Base-by-base conservation (phyloP, 345 rosid species). In the Salix viminalis region DNA sequence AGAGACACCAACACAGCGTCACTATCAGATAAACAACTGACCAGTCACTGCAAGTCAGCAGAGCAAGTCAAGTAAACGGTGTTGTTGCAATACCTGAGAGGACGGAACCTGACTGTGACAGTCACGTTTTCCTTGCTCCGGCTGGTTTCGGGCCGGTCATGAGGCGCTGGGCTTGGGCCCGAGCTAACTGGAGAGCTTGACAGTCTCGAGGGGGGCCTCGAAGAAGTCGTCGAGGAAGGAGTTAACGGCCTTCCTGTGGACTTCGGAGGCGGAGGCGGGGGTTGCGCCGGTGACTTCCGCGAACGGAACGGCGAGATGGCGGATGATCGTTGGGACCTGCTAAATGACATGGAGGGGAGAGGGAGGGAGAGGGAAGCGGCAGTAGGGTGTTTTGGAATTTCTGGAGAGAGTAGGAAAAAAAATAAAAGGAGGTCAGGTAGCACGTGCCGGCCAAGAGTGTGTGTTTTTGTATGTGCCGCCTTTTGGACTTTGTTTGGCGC, bases 261-360 rank as follows among this genome's bases (percentile, higher is more conserved):
- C 72, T 79, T 84, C n/a, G 83, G 23, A 1, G 65, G 19, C 36
- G 80, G 72, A 56, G 85, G 79, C 41, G 85, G 89, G 54, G 81
- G 58, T 76, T 50, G 81, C 46, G 84, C 85, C 74, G 91, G 85
- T 44, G 96, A 85, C 86, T 83, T 90, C 28, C 89, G 97, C n/a
- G 90, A 86, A 76, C 97, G 96, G 84, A 89, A 87, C 64, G 97
- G 97, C 18, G 96, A 90, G 89, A 90, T 90, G 77, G 94, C 16
- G 48, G 75, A 90, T 62, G 92, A 79, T 23, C 89, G 83, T 78
- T 79, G 86, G 32, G 97, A 84, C 89, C 89, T 87, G 73, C 82
- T 73, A 46, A 75, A 81, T 46, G 89, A 88, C 98, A 92, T 94
- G 79, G 83, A 67, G 44, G 64, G 56, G 10, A 21, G 69, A 32